These are phyloP conservation scores for Volutella citrinella DNA, from an alignment of 2,329 filamentous ascomycete species.

Conservation along the genomic window DNA sequence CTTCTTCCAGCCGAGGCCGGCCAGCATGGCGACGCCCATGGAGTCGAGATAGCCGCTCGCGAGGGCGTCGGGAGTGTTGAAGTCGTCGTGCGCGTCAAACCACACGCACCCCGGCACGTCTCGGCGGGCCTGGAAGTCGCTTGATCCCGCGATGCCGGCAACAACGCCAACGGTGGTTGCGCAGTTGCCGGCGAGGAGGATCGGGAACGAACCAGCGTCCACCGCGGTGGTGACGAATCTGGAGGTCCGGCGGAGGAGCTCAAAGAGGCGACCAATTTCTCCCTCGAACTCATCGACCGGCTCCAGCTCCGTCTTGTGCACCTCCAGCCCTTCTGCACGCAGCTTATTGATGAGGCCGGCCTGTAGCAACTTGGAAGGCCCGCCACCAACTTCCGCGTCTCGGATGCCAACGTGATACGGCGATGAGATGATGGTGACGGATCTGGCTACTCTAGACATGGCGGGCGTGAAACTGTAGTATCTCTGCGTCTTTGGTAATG, in stretches of 20 bases:
- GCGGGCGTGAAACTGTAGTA: neutral
- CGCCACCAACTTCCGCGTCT: constrained; percentile 35
- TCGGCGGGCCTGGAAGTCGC: neutral
- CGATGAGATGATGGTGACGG: constrained; percentile 33
- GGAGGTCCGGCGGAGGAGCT: constrained; percentile 36
- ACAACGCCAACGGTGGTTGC: constrained; percentile 33
- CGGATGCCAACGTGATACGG: constrained; percentile 38
- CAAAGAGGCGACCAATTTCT: constrained; percentile 38
- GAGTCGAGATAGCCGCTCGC: constrained; percentile 26
- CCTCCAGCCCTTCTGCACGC: constrained; percentile 17
- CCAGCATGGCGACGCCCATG: constrained; percentile 25
- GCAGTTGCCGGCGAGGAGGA: constrained; percentile 39
- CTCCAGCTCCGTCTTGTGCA: constrained; percentile 22
- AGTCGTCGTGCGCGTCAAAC: constrained; percentile 43
- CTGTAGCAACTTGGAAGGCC: constrained; percentile 30
- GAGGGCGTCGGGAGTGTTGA: constrained; percentile 26
- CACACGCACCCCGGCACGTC: constrained; percentile 32
- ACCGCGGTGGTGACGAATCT: constrained; percentile 26
- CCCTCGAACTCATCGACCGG: constrained; percentile 35
- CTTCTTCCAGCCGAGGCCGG: constrained; percentile 22
- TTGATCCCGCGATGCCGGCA: constrained; percentile 27
- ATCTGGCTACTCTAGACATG: constrained; percentile 14
- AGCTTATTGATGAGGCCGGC: constrained; percentile 27
- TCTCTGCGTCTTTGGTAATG: neutral
- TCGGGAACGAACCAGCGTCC: constrained; percentile 29